Conservation (phyloP, 2,329 filamentous ascomycete species). For the Cladophialophora psammophila region DNA sequence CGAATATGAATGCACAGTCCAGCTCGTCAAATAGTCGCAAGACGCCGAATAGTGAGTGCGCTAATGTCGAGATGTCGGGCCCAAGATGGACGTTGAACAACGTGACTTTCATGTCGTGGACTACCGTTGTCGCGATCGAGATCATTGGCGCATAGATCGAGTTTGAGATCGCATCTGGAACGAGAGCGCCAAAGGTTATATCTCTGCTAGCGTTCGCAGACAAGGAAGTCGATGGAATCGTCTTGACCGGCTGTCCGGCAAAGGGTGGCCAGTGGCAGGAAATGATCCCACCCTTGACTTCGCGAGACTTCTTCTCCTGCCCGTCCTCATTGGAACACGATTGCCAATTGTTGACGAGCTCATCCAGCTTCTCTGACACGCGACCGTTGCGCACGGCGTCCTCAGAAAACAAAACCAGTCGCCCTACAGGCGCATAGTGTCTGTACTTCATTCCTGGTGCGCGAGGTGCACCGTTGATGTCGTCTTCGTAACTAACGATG, state of each 20-base stretch:
- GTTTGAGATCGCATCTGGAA: conserved; percentile 2
- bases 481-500: conserved; percentile 27
- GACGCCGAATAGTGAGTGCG: conserved; percentile 85
- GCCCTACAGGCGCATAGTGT: conserved; percentile 92
- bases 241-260: conserved; percentile 25
- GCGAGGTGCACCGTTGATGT: conserved; percentile 63
- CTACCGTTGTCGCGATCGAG: conserved; percentile 4
- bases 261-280: conserved; percentile 42
- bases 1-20: conserved; percentile 82
- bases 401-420: conserved; percentile 74
- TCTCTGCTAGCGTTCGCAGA: background rate
- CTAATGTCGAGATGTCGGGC: conserved; percentile 73
- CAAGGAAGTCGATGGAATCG: background rate
- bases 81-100: conserved; percentile 78
- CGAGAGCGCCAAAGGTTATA: background rate
- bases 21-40: conserved; percentile 82
- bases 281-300: conserved; percentile 44
- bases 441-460: conserved; percentile 99
- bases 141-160: conserved; percentile 21
- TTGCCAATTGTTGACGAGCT: conserved; percentile 24
- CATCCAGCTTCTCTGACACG: conserved; percentile 25
- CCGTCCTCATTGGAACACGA: conserved; percentile 41
- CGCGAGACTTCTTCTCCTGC: conserved; percentile 47
- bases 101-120: conserved; percentile 40
- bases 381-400: conserved; percentile 41